These are phyloP conservation scores for Sphagnum contortum DNA, from an alignment of 225 moss, liverwort and hornwort species.

Conservation along the genomic window DNA sequence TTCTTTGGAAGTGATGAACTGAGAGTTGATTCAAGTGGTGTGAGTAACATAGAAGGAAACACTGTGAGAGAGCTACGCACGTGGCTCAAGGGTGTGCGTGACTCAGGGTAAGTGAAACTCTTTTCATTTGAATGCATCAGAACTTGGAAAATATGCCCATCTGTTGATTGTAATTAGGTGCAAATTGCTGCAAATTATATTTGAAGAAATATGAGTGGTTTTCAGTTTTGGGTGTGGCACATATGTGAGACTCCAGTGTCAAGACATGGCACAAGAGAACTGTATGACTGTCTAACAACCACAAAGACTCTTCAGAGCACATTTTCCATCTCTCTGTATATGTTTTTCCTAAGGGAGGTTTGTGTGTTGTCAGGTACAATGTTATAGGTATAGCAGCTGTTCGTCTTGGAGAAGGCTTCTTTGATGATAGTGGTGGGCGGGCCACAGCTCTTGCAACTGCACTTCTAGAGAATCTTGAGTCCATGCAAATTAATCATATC, in stretches of 20 bases:
- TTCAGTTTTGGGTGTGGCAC: too few relatives aligned
- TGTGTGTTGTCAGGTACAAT: slow-evolving; percentile 58
- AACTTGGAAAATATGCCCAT: too few relatives aligned
- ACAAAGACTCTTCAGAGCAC: too few relatives aligned
- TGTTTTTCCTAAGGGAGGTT: background rate
- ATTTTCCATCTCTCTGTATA: background rate
- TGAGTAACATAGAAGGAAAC: slow-evolving; percentile 22
- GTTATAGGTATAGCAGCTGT: slow-evolving; percentile 76
- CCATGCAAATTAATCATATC: slow-evolving; percentile 93
- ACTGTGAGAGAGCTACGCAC: slow-evolving; percentile 80
- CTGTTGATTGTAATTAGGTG: too few relatives aligned
- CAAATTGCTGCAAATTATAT: too few relatives aligned
- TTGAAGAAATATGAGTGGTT: too few relatives aligned
- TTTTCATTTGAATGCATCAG: too few relatives aligned
- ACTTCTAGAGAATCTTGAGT: slow-evolving; percentile 70
- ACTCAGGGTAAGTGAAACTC: slow-evolving; percentile 55
- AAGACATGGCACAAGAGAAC: too few relatives aligned
- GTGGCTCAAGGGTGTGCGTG: slow-evolving; percentile 94
- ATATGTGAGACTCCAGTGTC: too few relatives aligned
- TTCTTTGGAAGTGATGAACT: slow-evolving; percentile 33
- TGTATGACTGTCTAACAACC: too few relatives aligned
- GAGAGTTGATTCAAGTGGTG: slow-evolving; percentile 25
- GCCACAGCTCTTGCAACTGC: slow-evolving; percentile 62
- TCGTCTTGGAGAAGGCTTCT: slow-evolving; percentile 75
- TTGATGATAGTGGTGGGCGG: slow-evolving; percentile 62